Evolutionary conservation across 2,329 filamentous ascomycete genomes (phyloP).

Genomic region (Microthyrium microscopicum): DNA sequence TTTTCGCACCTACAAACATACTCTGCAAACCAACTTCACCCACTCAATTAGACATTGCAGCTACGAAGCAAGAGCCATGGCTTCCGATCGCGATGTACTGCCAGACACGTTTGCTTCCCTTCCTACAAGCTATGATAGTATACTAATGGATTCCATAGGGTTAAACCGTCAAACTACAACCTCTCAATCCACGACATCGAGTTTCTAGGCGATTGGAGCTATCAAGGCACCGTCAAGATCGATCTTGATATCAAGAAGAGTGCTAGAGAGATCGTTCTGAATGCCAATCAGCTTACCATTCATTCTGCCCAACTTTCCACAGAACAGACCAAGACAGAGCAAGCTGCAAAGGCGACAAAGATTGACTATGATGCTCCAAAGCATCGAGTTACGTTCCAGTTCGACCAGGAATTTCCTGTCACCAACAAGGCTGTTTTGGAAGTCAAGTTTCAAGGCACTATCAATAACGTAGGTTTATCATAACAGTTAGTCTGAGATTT

Average conservation of each 20-base stretch:
- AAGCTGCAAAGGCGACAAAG: conserved; percentile 42
- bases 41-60: conserved; percentile 6
- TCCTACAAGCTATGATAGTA: background rate
- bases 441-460: conserved; percentile 61
- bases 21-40: too few relatives aligned
- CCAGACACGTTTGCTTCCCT: conserved; percentile 20
- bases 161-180: conserved; percentile 75
- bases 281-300: conserved; percentile 70
- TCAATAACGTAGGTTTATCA: conserved; percentile 51
- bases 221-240: conserved; percentile 74
- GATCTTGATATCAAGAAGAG: conserved; percentile 53
- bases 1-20: too few relatives aligned
- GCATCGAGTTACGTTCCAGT: conserved; percentile 67
- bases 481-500: background rate
- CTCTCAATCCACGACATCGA: conserved; percentile 70
- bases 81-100: conserved; percentile 8
- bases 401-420: conserved; percentile 53
- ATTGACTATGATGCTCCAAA: conserved; percentile 70
- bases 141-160: too few relatives aligned
- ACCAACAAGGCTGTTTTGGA: conserved; percentile 49
- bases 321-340: conserved; percentile 40
- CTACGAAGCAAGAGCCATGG: conserved; percentile 4
- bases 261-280: conserved; percentile 65
- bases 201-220: conserved; percentile 54
- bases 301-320: conserved; percentile 45